Evolutionary conservation across 2,329 filamentous ascomycete genomes (phyloP).

Genomic region (Neoarthrinium moseri): DNA sequence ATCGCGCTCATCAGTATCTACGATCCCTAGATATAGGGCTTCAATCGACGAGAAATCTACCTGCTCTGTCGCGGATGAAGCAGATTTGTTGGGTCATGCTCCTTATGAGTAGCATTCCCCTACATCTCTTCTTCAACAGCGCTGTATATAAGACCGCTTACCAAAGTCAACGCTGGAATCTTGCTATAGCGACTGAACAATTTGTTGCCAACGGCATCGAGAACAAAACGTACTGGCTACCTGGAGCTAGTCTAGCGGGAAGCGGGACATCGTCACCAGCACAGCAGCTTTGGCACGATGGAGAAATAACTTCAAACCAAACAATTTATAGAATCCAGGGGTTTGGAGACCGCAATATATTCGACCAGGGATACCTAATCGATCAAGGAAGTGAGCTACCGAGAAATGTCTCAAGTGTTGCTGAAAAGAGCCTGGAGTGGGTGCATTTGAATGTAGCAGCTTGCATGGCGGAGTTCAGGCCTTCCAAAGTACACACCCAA

Average conservation of each 20-base stretch:
- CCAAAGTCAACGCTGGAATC: background rate
- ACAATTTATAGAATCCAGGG: no score
- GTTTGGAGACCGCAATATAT: no score
- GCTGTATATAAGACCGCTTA: conserved; percentile 4
- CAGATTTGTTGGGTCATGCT: conserved; percentile 5
- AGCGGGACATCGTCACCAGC: background rate
- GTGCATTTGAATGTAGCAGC: background rate
- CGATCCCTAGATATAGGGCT: conserved; percentile 42
- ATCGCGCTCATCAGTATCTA: conserved; percentile 37
- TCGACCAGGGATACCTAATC: no score
- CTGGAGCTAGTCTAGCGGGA: background rate
- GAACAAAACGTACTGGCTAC: background rate
- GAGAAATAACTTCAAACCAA: no score
- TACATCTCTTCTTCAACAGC: conserved; percentile 12
- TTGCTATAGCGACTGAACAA: background rate
- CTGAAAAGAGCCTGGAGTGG: no score
- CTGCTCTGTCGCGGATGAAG: background rate
- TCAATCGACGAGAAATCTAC: conserved; percentile 33
- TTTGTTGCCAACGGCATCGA: background rate
- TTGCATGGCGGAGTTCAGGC: background rate
- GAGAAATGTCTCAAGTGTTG: no score
- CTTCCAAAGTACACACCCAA: background rate
- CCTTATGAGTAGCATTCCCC: conserved; percentile 7
- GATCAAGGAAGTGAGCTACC: no score
- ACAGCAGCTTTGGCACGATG: background rate